Base-by-base conservation (phyloP, 164 flowering plant genomes). In the Malania oleifera region DNA sequence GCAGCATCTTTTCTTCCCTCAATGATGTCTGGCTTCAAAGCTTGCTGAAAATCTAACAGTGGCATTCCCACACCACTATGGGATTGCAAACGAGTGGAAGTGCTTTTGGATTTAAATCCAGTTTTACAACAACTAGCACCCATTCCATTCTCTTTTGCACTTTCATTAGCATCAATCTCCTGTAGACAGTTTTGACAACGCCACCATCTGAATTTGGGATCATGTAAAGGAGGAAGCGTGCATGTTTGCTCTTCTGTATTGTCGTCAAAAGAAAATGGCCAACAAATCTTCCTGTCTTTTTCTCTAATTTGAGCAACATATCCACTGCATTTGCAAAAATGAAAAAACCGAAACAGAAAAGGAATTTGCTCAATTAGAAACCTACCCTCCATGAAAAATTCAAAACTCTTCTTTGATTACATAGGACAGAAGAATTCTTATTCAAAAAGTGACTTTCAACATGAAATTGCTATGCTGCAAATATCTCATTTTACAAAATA, bases 121-220 rank as follows among this genome's bases (percentile, higher is more conserved):
- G 14, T 41, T 22, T 18, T 25, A 53, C 41, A 34, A 37, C 45
- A 22, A 43, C 38, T 49, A 40, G 59, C 13, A 59, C 24, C 19
- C 51, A 43, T 31, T 57, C 49, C 59, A 26, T 27, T 20, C 37
- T 65, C 73, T 24, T 57, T 46, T 51, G 29, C 34, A 56, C 27
- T 28, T 39, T 26, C 54, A 20, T 43, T 37, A 51, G 66, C 46
- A 34, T 17, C 65, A 44, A 56, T 45, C 22, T 68, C 74, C 15
- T 17, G 47, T 34, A 63, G 28, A 61, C 91, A 86, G 43, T 68
- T 70, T 58, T 61, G 60, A 61, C 96, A 86, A 35, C 63, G 65
- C 91, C 89, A 86, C 82, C 79, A 82, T 68, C 75, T 72, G 59
- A 78, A 81, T 29, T 74, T 73, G 34, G 82, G 56, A 57, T 75